phyloP scores from a whole-genome alignment of 176 grass and related monocot species.

The Thinopyrum elongatum region DNA sequence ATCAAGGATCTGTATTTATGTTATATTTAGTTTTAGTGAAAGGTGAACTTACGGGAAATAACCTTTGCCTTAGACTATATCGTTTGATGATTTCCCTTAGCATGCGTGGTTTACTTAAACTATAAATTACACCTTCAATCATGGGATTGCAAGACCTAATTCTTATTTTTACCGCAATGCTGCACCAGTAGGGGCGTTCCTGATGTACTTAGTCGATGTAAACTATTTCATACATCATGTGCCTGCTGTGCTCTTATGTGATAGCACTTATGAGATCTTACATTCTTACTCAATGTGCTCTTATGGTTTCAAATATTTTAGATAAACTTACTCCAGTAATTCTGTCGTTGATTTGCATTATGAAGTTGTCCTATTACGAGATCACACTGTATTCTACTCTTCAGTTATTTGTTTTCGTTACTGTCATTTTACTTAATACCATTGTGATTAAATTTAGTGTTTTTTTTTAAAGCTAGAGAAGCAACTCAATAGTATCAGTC shows the following conservation, averaged over 20 bases:
- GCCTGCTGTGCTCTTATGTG: constrained; percentile 3
- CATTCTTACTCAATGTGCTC: background rate
- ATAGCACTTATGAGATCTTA: background rate
- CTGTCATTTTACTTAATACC: constrained; percentile 18
- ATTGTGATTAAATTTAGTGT: constrained; percentile 18
- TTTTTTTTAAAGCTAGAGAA: constrained; percentile 70
- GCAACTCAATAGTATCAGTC: constrained; percentile 66
- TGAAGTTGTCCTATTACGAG: constrained; percentile 1
- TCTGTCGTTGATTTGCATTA: background rate
- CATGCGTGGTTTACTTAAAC: background rate
- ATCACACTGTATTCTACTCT: constrained; percentile 6
- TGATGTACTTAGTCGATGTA: background rate
- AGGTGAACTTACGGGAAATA: no score
- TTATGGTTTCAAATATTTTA: constrained; percentile 14
- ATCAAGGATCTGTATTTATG: no score
- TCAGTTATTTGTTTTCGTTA: constrained; percentile 18
- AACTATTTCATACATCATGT: constrained; percentile 3
- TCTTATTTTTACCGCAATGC: constrained; percentile 5
- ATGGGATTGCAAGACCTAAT: background rate
- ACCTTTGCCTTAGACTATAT: no score
- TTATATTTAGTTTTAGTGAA: no score
- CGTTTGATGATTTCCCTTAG: background rate
- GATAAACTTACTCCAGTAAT: background rate
- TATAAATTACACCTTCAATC: background rate
- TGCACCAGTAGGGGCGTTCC: background rate